phyloP scores from a whole-genome alignment of 129 eudicot genomes.

The Tanacetum coccineum region DNA sequence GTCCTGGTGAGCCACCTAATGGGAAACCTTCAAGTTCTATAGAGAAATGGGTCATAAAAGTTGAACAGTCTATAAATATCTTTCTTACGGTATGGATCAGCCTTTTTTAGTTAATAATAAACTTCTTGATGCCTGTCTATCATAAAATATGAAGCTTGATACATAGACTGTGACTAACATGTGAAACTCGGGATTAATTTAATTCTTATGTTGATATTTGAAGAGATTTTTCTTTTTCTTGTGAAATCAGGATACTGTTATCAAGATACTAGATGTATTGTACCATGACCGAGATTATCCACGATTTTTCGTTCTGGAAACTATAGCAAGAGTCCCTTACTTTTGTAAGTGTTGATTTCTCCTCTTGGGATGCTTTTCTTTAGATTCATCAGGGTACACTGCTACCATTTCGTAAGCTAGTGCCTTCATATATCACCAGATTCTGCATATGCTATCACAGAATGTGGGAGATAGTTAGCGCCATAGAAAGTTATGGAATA shows the following conservation, averaged over 20 bases:
- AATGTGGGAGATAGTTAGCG: neutral
- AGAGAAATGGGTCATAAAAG: conserved; percentile 58
- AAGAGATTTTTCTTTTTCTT: conserved; percentile 9
- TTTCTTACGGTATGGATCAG: conserved; percentile 63
- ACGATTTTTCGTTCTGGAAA: conserved; percentile 92
- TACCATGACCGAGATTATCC: conserved; percentile 86
- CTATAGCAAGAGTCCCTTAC: conserved; percentile 98
- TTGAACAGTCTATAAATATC: conserved; percentile 79
- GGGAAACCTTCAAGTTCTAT: conserved; percentile 38
- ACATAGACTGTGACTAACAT: neutral
- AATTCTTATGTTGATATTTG: neutral
- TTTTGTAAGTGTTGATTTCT: conserved; percentile 53
- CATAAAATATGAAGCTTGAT: neutral
- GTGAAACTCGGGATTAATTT: neutral
- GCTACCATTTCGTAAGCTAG: neutral
- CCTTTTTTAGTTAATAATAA: neutral
- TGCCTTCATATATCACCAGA: neutral
- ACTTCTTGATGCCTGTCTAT: neutral
- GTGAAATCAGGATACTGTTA: conserved; percentile 74
- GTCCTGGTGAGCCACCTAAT: conserved; percentile 37
- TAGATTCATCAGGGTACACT: neutral
- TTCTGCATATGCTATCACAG: conserved; percentile 6
- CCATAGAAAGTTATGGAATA: no score
- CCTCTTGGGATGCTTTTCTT: neutral
- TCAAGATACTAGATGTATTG: conserved; percentile 82